phyloP scores from a whole-genome alignment of 169 alveolate genomes.

The Cryptosporidium felis region DNA sequence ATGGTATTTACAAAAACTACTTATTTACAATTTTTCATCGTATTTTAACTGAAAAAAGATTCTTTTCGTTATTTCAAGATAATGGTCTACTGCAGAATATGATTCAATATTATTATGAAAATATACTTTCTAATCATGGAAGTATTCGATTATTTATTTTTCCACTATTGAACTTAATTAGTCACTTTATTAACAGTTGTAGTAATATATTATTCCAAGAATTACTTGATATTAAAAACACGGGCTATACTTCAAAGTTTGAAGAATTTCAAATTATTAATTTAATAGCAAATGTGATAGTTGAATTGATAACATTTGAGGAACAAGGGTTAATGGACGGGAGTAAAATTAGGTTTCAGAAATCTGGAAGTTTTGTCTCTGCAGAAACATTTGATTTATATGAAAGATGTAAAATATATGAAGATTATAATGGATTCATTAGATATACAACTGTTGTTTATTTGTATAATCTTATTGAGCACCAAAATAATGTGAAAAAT shows the following conservation, averaged over 20 bases:
- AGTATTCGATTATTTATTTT: conserved; percentile 23
- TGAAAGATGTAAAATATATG: conserved; percentile 57
- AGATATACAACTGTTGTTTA: conserved; percentile 32
- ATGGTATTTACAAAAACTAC: conserved; percentile 3
- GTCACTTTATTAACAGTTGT: neutral
- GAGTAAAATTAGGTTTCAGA: conserved; percentile 12
- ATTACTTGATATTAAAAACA: neutral
- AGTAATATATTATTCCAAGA: neutral
- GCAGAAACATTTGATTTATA: neutral
- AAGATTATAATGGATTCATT: conserved; percentile 15
- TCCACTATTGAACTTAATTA: conserved; percentile 23
- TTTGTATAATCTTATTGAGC: conserved; percentile 55
- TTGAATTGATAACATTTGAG: conserved; percentile 26
- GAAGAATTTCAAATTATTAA: neutral
- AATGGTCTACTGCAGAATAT: neutral
- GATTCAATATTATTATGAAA: neutral
- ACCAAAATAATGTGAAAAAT: conserved; percentile 1
- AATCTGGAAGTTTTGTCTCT: neutral
- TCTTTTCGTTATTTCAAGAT: neutral
- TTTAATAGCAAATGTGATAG: conserved; percentile 2
- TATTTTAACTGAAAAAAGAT: conserved; percentile 8
- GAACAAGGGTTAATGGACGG: conserved; percentile 54
- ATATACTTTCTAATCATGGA: neutral
- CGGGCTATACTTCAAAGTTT: neutral
- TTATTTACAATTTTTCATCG: conserved; percentile 17